phyloP scores from a whole-genome alignment of 805 yeast species.

The Lachancea mirantina region DNA sequence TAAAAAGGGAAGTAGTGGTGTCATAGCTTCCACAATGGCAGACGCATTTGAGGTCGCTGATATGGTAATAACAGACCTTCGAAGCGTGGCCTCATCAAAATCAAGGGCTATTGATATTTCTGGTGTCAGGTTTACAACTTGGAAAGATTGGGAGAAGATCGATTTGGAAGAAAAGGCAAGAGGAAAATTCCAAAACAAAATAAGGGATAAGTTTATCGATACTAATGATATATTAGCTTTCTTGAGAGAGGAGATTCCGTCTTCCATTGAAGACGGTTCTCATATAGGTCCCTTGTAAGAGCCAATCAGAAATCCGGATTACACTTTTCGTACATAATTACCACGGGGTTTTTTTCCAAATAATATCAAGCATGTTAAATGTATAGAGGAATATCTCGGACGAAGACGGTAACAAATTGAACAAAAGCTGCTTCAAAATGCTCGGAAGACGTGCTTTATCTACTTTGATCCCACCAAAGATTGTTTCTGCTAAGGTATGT shows the following conservation, averaged over 20 bases:
- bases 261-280: too few species aligned
- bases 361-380: too few species aligned
- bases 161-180: constrained; percentile 18
- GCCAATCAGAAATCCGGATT: too few species aligned
- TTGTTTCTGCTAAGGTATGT: constrained; percentile 89
- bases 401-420: too few species aligned
- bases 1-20: constrained; percentile 78
- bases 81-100: constrained; percentile 1
- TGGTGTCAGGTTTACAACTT: constrained; percentile 18
- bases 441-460: constrained; percentile 89
- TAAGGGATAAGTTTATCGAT: constrained; percentile 16
- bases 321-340: too few species aligned
- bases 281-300: too few species aligned
- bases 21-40: constrained; percentile 84
- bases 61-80: constrained; percentile 48
- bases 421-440: too few species aligned
- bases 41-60: constrained; percentile 74
- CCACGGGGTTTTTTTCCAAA: too few species aligned
- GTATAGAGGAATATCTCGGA: too few species aligned
- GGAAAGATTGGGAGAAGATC: constrained; percentile 28
- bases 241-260: too few species aligned
- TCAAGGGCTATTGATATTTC: constrained; percentile 8
- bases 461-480: constrained; percentile 96
- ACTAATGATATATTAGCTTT: constrained; percentile 12
- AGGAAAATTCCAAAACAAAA: constrained; percentile 14